Conservation (phyloP, 257 asterid genomes). For the Misopates orontium region DNA sequence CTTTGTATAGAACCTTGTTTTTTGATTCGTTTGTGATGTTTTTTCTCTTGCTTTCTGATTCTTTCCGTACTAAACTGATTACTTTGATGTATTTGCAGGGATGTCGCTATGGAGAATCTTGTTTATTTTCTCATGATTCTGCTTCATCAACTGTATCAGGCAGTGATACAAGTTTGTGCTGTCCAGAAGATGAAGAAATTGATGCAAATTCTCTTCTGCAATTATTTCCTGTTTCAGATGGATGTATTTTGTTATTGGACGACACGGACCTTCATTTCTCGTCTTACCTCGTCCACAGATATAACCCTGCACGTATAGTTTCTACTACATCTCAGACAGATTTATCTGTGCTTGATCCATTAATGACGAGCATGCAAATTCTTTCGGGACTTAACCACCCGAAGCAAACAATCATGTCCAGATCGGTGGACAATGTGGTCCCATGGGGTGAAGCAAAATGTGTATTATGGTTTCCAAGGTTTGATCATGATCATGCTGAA, state of each 20-base stretch:
- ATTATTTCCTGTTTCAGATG: conserved; percentile 56
- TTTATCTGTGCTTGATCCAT: conserved; percentile 40
- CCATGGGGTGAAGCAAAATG: conserved; percentile 77
- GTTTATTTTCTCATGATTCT: conserved; percentile 77
- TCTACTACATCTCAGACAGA: conserved; percentile 55
- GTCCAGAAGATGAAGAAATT: conserved; percentile 49
- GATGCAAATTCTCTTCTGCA: conserved; percentile 48
- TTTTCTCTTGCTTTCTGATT: neutral
- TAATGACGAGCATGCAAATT: conserved; percentile 43
- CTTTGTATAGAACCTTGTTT: neutral
- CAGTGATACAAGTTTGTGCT: conserved; percentile 39
- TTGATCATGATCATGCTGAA: conserved; percentile 47
- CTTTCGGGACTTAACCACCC: conserved; percentile 74
- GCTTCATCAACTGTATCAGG: conserved; percentile 35
- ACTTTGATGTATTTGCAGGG: conserved; percentile 60
- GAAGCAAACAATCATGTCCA: conserved; percentile 56
- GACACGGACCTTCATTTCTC: conserved; percentile 72
- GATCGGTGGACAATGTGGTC: conserved; percentile 32
- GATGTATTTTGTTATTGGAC: conserved; percentile 59
- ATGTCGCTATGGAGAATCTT: conserved; percentile 76
- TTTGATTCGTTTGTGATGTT: neutral
- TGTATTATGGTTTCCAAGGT: conserved; percentile 80
- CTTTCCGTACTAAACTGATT: conserved; percentile 5
- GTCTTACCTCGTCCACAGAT: conserved; percentile 45
- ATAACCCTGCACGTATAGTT: conserved; percentile 53